phyloP scores from a whole-genome alignment of 2,329 filamentous ascomycete species.

The Nannizziopsis barbatae region DNA sequence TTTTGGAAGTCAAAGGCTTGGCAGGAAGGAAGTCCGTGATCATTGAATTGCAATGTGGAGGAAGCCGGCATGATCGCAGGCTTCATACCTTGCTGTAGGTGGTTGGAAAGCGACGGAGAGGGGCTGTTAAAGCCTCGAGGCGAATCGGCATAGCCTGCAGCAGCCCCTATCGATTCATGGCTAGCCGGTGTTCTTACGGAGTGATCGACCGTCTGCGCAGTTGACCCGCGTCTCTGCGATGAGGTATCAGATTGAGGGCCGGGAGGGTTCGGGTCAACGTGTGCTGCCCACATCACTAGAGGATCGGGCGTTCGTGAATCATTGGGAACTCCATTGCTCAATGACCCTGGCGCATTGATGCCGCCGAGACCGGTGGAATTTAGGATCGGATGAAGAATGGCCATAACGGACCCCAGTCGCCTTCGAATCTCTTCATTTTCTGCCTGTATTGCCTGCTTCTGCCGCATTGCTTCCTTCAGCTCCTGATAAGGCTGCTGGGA shows the following conservation, averaged over 20 bases:
- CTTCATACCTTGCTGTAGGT: constrained; percentile 4
- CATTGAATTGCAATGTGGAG: neutral
- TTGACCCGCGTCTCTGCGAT: constrained; percentile 6
- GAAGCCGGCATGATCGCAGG: constrained; percentile 7
- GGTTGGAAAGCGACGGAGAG: constrained; percentile 22
- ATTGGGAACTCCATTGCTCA: neutral
- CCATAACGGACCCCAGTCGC: constrained; percentile 54
- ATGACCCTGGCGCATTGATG: neutral
- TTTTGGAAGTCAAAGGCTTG: constrained; percentile 33
- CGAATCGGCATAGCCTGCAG: constrained; percentile 18
- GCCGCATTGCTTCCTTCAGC: constrained; percentile 60
- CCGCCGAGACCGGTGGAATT: neutral
- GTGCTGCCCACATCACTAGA: constrained; percentile 2
- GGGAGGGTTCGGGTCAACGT: constrained; percentile 7
- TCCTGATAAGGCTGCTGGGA: constrained; percentile 75
- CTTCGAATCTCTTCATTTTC: constrained; percentile 71
- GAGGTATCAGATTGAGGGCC: constrained; percentile 10
- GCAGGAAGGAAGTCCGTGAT: neutral
- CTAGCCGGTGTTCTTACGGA: constrained; percentile 11
- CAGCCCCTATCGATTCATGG: constrained; percentile 8
- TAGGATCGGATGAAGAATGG: constrained; percentile 38
- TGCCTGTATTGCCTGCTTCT: constrained; percentile 65
- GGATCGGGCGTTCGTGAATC: constrained; percentile 2
- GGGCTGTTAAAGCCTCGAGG: constrained; percentile 35
- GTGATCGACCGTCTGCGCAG: constrained; percentile 4